Evolutionary conservation across 257 asterid genomes (phyloP).

Genomic region (Salvia miltiorrhiza): DNA sequence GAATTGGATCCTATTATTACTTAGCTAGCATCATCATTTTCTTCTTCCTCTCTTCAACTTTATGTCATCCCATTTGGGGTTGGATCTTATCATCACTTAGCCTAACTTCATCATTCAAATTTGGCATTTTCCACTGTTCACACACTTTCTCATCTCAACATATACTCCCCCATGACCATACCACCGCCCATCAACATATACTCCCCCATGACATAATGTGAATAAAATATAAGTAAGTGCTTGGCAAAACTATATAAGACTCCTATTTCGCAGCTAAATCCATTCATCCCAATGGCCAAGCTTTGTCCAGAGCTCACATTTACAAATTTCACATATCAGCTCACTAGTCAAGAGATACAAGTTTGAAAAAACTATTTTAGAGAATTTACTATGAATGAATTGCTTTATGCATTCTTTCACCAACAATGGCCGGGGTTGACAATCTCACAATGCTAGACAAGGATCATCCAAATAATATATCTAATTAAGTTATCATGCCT

Average conservation of each 20-base stretch:
- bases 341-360: background rate
- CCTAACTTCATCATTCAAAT: constrained; percentile 32
- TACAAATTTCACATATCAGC: background rate
- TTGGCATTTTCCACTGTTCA: constrained; percentile 7
- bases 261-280: no score
- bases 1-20: background rate
- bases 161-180: constrained; percentile 27
- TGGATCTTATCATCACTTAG: constrained; percentile 20
- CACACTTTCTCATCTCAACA: background rate
- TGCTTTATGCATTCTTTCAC: no score
- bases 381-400: no score
- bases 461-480: no score
- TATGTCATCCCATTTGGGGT: background rate
- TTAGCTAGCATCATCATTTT: background rate
- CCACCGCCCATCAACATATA: constrained; percentile 32
- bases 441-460: no score
- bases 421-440: no score
- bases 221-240: no score
- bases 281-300: no score
- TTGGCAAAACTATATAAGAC: no score
- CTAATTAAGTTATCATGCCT: no score
- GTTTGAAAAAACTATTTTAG: background rate
- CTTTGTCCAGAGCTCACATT: background rate
- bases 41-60: constrained; percentile 1
- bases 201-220: no score